These are phyloP conservation scores for Vaccinium darrowii DNA, from an alignment of 148 eudicot genomes.

Conservation along the genomic window DNA sequence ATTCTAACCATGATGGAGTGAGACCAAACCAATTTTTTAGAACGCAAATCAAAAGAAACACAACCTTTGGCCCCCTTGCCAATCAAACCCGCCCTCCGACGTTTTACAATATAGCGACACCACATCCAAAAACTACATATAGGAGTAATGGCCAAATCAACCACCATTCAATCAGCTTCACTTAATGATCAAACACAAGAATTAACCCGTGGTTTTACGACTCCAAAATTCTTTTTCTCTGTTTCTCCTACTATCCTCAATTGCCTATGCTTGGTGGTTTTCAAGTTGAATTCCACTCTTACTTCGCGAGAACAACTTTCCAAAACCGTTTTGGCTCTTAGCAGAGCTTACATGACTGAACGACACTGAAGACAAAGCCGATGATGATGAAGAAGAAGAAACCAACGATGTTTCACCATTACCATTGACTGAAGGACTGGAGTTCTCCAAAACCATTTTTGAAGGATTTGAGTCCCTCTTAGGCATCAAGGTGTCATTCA, in stretches of 20 bases:
- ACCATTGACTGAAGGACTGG: slow-evolving; percentile 31
- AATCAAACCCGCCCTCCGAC: neutral
- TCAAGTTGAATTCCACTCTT: slow-evolving; percentile 42
- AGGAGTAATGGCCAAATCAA: slow-evolving; percentile 22
- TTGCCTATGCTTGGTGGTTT: slow-evolving; percentile 26
- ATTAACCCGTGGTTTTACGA: slow-evolving; percentile 5
- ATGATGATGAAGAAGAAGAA: slow-evolving; percentile 20
- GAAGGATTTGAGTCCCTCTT: slow-evolving; percentile 27
- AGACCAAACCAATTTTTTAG: neutral
- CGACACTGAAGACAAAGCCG: slow-evolving; percentile 31
- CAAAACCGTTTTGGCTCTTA: slow-evolving; percentile 59
- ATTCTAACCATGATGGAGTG: no score
- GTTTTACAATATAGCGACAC: neutral
- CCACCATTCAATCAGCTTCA: slow-evolving; percentile 26
- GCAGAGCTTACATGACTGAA: slow-evolving; percentile 28
- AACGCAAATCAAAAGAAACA: neutral
- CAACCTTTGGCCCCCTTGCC: neutral
- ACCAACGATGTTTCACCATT: slow-evolving; percentile 32
- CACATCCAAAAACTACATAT: neutral
- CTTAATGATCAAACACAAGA: neutral
- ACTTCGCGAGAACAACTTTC: slow-evolving; percentile 51
- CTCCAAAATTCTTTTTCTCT: neutral
- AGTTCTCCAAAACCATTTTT: slow-evolving; percentile 27
- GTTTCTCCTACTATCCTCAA: neutral
- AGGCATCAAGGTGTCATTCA: slow-evolving; percentile 31